These are phyloP conservation scores for Tympanopsis confertula DNA, from an alignment of 2,329 filamentous ascomycete species.

Conservation along the genomic window DNA sequence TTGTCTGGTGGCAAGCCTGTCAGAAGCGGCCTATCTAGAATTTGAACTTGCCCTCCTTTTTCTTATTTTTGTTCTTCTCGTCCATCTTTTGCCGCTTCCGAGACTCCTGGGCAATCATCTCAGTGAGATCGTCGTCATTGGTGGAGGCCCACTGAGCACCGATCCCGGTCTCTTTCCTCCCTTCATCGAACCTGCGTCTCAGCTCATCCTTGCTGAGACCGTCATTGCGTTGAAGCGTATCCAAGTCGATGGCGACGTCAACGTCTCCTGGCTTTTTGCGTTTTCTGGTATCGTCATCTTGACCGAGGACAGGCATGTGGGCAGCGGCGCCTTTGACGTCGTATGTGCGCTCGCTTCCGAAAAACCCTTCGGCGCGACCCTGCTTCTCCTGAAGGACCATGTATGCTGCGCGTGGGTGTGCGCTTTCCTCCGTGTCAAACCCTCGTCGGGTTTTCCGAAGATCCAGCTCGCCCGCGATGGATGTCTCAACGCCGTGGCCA, in stretches of 20 bases:
- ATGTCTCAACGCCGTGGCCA: constrained; percentile 57
- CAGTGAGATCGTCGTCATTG: constrained; percentile 76
- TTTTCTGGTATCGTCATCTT: constrained; percentile 67
- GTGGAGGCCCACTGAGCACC: constrained; percentile 58
- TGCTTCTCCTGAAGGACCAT: constrained; percentile 83
- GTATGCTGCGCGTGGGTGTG: constrained; percentile 71
- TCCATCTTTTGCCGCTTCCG: constrained; percentile 84
- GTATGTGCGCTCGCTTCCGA: constrained; percentile 87
- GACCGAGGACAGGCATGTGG: constrained; percentile 63
- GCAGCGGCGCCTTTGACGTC: constrained; percentile 55
- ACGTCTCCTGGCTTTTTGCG: constrained; percentile 94
- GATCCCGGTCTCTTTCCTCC: constrained; percentile 49
- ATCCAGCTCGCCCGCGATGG: constrained; percentile 76
- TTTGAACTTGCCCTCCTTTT: constrained; percentile 38
- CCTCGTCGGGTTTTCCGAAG: constrained; percentile 77
- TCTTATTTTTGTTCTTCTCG: constrained; percentile 63
- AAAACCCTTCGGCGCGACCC: constrained; percentile 80
- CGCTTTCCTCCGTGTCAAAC: constrained; percentile 74
- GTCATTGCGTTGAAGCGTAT: constrained; percentile 63
- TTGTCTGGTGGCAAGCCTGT: too few relatives aligned
- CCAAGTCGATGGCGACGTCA: constrained; percentile 81
- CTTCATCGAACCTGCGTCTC: constrained; percentile 67
- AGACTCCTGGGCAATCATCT: constrained; percentile 91
- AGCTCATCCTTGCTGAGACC: constrained; percentile 78
- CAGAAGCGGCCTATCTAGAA: too few relatives aligned